Percentiles rank a stretch among this genome's conserved stretches.
Conservation (phyloP, 768 basidiomycete species). For the Kwoniella dendrophila region DNA sequence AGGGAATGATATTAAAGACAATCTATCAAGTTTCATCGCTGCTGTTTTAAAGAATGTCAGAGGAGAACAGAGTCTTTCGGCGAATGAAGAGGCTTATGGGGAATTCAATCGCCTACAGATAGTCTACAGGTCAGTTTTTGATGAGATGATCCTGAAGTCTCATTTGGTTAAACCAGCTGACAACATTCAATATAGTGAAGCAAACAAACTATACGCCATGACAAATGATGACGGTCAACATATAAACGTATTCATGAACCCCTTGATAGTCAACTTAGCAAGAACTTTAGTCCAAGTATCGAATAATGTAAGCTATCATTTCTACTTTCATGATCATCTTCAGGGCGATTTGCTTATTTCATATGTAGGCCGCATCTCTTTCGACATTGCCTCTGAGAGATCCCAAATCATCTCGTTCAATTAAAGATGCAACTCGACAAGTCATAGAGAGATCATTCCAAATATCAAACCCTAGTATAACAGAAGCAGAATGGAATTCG, state of each 20-base stretch:
- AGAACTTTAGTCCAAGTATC: slow-evolving; percentile 20
- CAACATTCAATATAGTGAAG: slow-evolving; percentile 25
- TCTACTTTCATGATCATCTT: neutral
- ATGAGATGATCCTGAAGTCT: neutral
- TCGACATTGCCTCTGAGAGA: slow-evolving; percentile 37
- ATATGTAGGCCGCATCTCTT: slow-evolving; percentile 29
- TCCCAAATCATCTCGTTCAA: slow-evolving; percentile 37
- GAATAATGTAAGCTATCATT: slow-evolving; percentile 14
- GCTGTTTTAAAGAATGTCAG: slow-evolving; percentile 24
- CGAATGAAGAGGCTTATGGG: slow-evolving; percentile 13
- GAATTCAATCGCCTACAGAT: slow-evolving; percentile 22
- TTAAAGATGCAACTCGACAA: slow-evolving; percentile 42
- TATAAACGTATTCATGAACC: slow-evolving; percentile 38
- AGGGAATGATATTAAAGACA: slow-evolving; percentile 19
- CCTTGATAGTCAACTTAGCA: slow-evolving; percentile 31
- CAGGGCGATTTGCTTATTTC: too few relatives aligned
- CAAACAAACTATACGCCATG: slow-evolving; percentile 41
- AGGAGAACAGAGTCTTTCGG: neutral
- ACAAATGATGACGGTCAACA: slow-evolving; percentile 31
- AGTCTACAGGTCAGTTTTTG: slow-evolving; percentile 31
- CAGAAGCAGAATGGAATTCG: slow-evolving; percentile 30
- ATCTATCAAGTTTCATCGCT: slow-evolving; percentile 21
- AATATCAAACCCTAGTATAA: slow-evolving; percentile 28
- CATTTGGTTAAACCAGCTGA: neutral
- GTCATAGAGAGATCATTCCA: slow-evolving; percentile 43